These are phyloP conservation scores for Rhamnella rubrinervis DNA, from an alignment of 331 rosid genomes.

Conservation along the genomic window DNA sequence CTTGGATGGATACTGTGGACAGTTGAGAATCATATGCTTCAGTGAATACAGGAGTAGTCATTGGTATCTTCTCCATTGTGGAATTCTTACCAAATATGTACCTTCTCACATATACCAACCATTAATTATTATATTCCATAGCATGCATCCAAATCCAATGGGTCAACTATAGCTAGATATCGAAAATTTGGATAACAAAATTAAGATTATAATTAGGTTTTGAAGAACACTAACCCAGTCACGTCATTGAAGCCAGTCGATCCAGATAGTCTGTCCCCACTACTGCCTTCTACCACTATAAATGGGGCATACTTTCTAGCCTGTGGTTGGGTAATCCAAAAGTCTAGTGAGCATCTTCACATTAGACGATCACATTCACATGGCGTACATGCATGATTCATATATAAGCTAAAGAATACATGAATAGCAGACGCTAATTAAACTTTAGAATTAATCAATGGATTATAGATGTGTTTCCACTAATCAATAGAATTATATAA, in stretches of 20 bases:
- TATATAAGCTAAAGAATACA: no score
- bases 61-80: constrained; percentile 61
- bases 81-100: constrained; percentile 86
- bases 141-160: background rate
- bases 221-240: constrained; percentile 54
- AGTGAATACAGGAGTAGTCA: constrained; percentile 95
- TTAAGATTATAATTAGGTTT: background rate
- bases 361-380: no score
- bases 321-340: constrained; percentile 34
- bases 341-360: background rate
- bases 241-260: constrained; percentile 71
- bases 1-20: constrained; percentile 67
- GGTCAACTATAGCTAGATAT: background rate
- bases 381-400: no score
- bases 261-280: constrained; percentile 73
- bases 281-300: constrained; percentile 60
- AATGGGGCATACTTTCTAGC: constrained; percentile 71
- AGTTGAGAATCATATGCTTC: constrained; percentile 51
- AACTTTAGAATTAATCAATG: no score
- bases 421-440: no score
- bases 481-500: no score
- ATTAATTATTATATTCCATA: constrained; percentile 9
- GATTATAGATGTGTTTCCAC: no score
- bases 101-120: constrained; percentile 27
- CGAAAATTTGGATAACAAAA: background rate